A percentile compares a stretch with the other conserved stretches of the same genome.
phyloP scores from a whole-genome alignment of 208 protist species.

The Crithidia sp. region DNA sequence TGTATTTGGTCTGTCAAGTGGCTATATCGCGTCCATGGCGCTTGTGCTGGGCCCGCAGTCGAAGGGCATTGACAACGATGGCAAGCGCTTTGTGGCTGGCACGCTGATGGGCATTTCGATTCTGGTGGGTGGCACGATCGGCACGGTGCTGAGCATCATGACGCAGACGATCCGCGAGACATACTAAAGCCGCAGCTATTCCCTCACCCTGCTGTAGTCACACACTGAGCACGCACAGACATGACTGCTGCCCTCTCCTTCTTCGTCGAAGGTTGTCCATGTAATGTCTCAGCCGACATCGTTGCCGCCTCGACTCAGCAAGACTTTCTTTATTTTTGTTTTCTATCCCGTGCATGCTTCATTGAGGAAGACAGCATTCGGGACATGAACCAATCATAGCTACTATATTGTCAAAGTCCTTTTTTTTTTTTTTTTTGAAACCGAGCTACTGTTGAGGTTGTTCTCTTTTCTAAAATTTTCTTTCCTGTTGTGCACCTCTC shows the following conservation, averaged over 20 bases:
- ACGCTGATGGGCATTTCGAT: constrained; percentile 63
- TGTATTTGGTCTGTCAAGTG: constrained; percentile 62
- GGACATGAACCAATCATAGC: too few relatives aligned
- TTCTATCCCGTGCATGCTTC: constrained; percentile 6
- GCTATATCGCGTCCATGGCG: constrained; percentile 51
- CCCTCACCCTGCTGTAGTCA: too few relatives aligned
- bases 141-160: constrained; percentile 52
- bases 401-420: neutral
- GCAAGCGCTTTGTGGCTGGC: constrained; percentile 63
- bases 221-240: too few relatives aligned
- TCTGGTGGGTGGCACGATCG: constrained; percentile 47
- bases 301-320: too few relatives aligned
- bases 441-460: neutral
- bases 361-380: too few relatives aligned
- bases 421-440: neutral
- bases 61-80: constrained; percentile 34
- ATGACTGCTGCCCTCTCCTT: too few relatives aligned
- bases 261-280: too few relatives aligned
- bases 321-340: constrained; percentile 34
- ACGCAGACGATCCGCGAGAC: constrained; percentile 40
- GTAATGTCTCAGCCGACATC: too few relatives aligned
- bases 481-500: constrained; percentile 5
- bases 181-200: neutral
- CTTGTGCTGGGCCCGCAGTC: constrained; percentile 56
- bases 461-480: neutral